Percentiles rank a stretch among this genome's conserved stretches.
phyloP scores from a whole-genome alignment of 2,329 filamentous ascomycete species.

The Xylaria sp. region DNA sequence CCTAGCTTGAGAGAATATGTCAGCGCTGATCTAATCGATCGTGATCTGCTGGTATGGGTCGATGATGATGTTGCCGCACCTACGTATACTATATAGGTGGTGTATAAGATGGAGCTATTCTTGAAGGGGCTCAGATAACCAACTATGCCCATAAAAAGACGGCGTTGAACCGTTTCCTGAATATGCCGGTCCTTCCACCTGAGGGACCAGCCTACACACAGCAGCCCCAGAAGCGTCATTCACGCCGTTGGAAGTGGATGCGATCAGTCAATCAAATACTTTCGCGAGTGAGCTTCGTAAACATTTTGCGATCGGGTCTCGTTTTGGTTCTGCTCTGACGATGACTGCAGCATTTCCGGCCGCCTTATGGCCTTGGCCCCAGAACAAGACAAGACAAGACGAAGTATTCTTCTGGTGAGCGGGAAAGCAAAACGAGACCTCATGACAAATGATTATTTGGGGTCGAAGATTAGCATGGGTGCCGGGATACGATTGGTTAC shows the following conservation, averaged over 20 bases:
- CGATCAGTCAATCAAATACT: constrained; percentile 1
- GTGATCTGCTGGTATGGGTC: background rate
- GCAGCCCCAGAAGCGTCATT: background rate
- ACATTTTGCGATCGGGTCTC: constrained; percentile 18
- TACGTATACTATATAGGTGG: background rate
- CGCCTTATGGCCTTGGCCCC: constrained; percentile 25
- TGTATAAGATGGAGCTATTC: constrained; percentile 3
- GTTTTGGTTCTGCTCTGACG: constrained; percentile 9
- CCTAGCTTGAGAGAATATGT: background rate
- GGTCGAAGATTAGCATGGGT: background rate
- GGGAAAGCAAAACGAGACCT: constrained; percentile 1
- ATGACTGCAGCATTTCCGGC: constrained; percentile 5
- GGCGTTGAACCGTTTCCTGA: background rate
- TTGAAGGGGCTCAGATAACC: constrained; percentile 7
- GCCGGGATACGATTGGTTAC: constrained; percentile 44
- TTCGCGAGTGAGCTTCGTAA: constrained; percentile 10
- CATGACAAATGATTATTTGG: constrained; percentile 37
- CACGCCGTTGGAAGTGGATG: constrained; percentile 17
- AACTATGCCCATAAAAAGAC: background rate
- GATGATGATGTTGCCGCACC: background rate
- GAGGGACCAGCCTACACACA: constrained; percentile 2
- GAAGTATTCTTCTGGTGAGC: background rate
- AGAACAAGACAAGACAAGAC: background rate
- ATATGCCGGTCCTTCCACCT: background rate
- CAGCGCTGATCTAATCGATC: background rate